These are phyloP conservation scores for Parachaetomium inaequale DNA, from an alignment of 495 filamentous ascomycete species.

Conservation along the genomic window DNA sequence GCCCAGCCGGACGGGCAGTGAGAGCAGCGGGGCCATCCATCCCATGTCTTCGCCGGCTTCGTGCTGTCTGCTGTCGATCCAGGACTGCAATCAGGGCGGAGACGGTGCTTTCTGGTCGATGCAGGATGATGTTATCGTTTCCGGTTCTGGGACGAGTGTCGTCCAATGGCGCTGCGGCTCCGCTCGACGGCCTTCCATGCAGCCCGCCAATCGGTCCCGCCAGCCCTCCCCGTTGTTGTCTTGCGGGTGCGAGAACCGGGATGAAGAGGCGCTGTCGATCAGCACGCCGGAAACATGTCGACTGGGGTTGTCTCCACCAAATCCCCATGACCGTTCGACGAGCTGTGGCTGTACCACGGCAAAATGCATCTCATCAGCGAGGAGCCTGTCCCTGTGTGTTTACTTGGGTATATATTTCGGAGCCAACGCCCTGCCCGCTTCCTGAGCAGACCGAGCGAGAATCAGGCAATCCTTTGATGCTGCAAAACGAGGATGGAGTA, in stretches of 20 bases:
- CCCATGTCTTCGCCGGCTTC: neutral
- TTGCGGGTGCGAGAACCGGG: constrained; percentile 9
- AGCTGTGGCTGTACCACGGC: neutral
- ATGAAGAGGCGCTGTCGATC: constrained; percentile 12
- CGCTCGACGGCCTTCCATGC: too few relatives aligned
- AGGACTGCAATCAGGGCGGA: constrained; percentile 23
- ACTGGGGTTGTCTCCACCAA: neutral
- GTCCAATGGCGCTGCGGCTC: constrained; percentile 17
- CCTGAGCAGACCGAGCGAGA: too few relatives aligned
- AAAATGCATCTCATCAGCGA: too few relatives aligned
- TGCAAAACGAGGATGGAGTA: too few relatives aligned
- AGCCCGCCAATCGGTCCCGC: constrained; percentile 11
- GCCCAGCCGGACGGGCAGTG: neutral
- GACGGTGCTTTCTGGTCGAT: constrained; percentile 17
- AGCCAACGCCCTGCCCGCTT: too few relatives aligned
- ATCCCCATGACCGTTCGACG: neutral
- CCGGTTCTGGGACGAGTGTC: constrained; percentile 16
- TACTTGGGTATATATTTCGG: too few relatives aligned
- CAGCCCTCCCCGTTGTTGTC: neutral
- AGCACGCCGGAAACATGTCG: constrained; percentile 12
- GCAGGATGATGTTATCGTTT: constrained; percentile 34
- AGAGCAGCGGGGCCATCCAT: neutral
- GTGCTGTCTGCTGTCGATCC: constrained; percentile 23
- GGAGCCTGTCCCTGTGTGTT: too few relatives aligned
- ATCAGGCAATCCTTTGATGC: too few relatives aligned